Base-by-base conservation (phyloP, 371 early-diverging fungal genomes). In the Blakeslea trispora region DNA sequence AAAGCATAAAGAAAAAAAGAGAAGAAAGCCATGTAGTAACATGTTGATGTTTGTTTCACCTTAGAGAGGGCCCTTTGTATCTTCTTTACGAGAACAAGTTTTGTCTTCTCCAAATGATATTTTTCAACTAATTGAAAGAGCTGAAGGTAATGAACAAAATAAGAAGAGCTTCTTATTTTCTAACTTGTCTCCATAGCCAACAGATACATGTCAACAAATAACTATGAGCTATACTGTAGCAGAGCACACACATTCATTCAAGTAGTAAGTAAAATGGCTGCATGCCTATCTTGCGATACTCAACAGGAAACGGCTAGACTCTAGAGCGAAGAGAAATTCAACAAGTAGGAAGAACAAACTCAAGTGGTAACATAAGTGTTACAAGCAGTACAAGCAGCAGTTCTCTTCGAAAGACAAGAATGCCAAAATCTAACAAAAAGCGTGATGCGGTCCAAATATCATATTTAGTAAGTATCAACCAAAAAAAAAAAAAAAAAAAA, bases 191-290 rank as follows among this genome's bases (percentile, higher is more conserved):
- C n/a, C n/a, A n/a, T n/a, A 82, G 79, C 75, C 34, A 91, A 93
- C 58, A 86, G 97, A 18, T 91, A 89, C 56, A 77, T 90, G 41
- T 85, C 90, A 7, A 77, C 84, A 7, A 97, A 92, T 14, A 89
- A 93, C 65, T 95, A 89, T 75, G 95, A 97, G 71, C 81, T 83
- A 51, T 83, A 86, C 34, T 90, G 90, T 55, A 91, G 91, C 50
- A 86, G 97, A 57, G 88, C 91, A 7, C 98, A 98, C 69, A 92
- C 96, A 1, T 87, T 98, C 18, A 89, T 97, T 55, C 90, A 93
- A 47, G 7, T 28, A 28, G 28, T 28, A 28, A 28, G 60, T 48
- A 42, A 56, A 18, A 23, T 48, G 28, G 13, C 17, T 7, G 22
- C 50, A 28, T 28, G 7, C 28, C 7, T 28, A 7, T 7, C 3